These are phyloP conservation scores for Ampelomyces quisqualis DNA, from an alignment of 2,329 filamentous ascomycete species.

Conservation along the genomic window DNA sequence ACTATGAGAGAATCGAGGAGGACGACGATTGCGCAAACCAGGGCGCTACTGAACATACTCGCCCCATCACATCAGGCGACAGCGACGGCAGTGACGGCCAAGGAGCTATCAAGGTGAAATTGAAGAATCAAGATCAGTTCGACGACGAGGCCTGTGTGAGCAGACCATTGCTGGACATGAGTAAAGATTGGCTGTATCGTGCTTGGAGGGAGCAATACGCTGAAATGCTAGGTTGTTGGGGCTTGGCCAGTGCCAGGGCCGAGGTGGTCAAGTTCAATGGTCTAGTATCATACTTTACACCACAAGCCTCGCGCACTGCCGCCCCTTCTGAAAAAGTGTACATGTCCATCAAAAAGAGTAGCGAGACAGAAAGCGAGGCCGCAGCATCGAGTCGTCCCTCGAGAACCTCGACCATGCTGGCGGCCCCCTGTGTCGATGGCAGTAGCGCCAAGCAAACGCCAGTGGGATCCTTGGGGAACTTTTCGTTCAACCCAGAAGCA, in stretches of 20 bases:
- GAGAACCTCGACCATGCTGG: conserved; percentile 27
- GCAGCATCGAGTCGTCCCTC: conserved; percentile 20
- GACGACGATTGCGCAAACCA: conserved; percentile 14
- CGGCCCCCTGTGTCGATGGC: conserved; percentile 21
- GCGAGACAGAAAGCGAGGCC: conserved; percentile 10
- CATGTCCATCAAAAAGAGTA: conserved; percentile 24
- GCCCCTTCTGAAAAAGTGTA: conserved; percentile 32
- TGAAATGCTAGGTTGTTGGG: conserved; percentile 60
- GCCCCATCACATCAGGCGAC: conserved; percentile 16
- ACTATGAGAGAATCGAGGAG: conserved; percentile 28
- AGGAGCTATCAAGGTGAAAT: conserved; percentile 49
- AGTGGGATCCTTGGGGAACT: conserved; percentile 28
- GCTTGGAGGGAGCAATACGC: conserved; percentile 61
- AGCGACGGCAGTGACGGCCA: conserved; percentile 11
- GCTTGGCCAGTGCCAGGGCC: conserved; percentile 54
- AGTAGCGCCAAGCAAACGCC: conserved; percentile 26
- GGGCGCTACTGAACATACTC: conserved; percentile 26
- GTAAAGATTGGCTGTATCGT: conserved; percentile 50
- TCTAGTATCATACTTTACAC: conserved; percentile 40
- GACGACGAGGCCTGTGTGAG: conserved; percentile 53
- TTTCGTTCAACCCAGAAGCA: conserved; percentile 42
- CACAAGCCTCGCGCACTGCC: conserved; percentile 19
- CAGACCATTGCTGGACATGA: conserved; percentile 53
- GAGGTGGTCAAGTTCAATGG: conserved; percentile 61
- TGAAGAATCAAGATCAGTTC: conserved; percentile 60